Evolutionary conservation across 1,284 basidiomycete genomes (phyloP).

Genomic region (Pascua sp.): DNA sequence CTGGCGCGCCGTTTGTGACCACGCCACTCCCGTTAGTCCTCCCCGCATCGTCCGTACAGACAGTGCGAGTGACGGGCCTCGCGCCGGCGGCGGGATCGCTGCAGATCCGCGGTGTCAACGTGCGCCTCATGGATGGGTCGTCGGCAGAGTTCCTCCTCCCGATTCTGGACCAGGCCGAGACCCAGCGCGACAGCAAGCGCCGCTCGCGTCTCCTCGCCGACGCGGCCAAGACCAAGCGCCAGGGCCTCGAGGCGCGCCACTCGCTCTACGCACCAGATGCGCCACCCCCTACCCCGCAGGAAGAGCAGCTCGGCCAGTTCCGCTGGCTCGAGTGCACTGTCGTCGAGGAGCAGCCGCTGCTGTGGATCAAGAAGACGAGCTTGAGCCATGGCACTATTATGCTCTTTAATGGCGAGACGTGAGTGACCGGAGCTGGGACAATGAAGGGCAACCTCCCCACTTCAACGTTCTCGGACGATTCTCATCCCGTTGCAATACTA

Average conservation of each 20-base stretch:
- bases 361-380: conserved; percentile 80
- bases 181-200: conserved; percentile 55
- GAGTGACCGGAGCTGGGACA: conserved; percentile 33
- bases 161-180: conserved; percentile 65
- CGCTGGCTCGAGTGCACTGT: conserved; percentile 54
- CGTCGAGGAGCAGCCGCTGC: conserved; percentile 76
- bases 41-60: conserved; percentile 69
- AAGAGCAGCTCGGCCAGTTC: conserved; percentile 1
- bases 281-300: conserved; percentile 4
- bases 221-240: conserved; percentile 34
- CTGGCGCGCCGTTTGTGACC: conserved; percentile 71
- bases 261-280: neutral
- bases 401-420: conserved; percentile 87
- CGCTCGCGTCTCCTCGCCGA: conserved; percentile 54
- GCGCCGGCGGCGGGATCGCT: conserved; percentile 66
- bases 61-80: conserved; percentile 67
- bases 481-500: too few species aligned
- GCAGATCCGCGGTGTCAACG: conserved; percentile 68
- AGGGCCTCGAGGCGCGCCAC: conserved; percentile 33
- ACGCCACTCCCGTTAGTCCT: conserved; percentile 61
- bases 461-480: too few species aligned
- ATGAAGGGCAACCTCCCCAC: too few species aligned
- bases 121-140: conserved; percentile 70
- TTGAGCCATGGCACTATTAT: conserved; percentile 86
- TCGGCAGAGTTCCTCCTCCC: conserved; percentile 73